These are phyloP conservation scores for Ormosia semicastrata DNA, from an alignment of 306 rosid species.

Conservation along the genomic window DNA sequence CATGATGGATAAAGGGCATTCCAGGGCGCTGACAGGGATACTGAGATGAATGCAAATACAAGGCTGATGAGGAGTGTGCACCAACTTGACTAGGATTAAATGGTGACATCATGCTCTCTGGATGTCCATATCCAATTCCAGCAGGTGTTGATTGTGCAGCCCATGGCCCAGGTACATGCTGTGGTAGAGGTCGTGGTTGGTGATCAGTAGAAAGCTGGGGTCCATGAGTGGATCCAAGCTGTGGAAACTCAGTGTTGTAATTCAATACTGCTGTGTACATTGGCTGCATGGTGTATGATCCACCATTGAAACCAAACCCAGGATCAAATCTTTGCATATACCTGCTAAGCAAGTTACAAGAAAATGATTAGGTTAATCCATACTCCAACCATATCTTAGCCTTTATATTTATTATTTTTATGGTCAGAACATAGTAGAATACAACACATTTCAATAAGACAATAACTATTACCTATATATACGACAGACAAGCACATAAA, in stretches of 20 bases:
- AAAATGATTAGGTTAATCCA: background rate
- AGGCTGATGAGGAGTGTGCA: slow-evolving; percentile 61
- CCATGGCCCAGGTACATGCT: slow-evolving; percentile 80
- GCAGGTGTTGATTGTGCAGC: slow-evolving; percentile 63
- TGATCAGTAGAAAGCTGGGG: slow-evolving; percentile 81
- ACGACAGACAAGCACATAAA: background rate
- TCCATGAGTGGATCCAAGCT: slow-evolving; percentile 81
- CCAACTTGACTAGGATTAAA: slow-evolving; percentile 77
- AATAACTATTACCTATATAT: background rate
- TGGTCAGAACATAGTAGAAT: background rate
- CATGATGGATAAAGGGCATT: slow-evolving; percentile 81
- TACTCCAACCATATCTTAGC: background rate
- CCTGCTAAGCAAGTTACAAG: slow-evolving; percentile 47
- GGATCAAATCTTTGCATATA: slow-evolving; percentile 97
- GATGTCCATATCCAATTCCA: slow-evolving; percentile 88
- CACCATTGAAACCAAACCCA: slow-evolving; percentile 94
- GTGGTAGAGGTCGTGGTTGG: slow-evolving; percentile 73
- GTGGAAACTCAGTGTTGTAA: slow-evolving; percentile 96
- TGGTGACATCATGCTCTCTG: slow-evolving; percentile 70
- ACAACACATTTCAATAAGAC: background rate
- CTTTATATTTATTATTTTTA: background rate
- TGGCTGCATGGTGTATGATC: slow-evolving; percentile 83
- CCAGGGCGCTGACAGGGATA: slow-evolving; percentile 91
- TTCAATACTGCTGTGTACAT: slow-evolving; percentile 83
- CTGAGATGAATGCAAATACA: slow-evolving; percentile 85